Base-by-base conservation (phyloP, 1,284 basidiomycete genomes). In the Rhodotorula sp. region DNA sequence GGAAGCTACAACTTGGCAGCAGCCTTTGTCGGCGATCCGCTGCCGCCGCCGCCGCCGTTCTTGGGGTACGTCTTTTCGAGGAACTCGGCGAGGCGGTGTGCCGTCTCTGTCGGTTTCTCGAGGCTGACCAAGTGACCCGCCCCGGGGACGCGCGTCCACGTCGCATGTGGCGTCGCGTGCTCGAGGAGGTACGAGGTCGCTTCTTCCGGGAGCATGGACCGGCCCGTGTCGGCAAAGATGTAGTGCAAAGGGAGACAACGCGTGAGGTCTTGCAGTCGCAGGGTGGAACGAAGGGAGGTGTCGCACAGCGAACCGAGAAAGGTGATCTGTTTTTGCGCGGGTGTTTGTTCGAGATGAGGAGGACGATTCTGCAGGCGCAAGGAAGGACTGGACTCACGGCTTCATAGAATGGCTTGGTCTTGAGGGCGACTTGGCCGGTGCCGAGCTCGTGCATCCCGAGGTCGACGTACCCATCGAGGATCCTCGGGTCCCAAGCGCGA, bases 401-500 rank as follows among this genome's bases (percentile, higher is more conserved):
- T 48, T 76, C 75, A n/a, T 68, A 51, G n/a, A 58, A 34, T 7
- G 75, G 70, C 6, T 64, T 64, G 4, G 59, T 54, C 43, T 74
- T 76, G 54, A 76, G 62, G 7, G 62, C 62, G 2, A 76, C 75
- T 0, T 43, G 49, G 0, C 65, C 69, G 0, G 59, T 56, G 1
- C 12, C 21, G 8, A 51, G 20, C 14, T 68, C 68, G 52, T 66
- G 68, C 43, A 74, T 23, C 7, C 70, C 75, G 20, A 61, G 58
- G n/a, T 61, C 29, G 48, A 93, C 82, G 80, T 93, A 94, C 5
- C 85, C 74, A 20, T 86, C 82, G 49, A 96, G 85, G 5, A 88
- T 88, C 0, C 84, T 85, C 0, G 87, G 85, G 78, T 94, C 85
- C 92, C 92, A 95, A 1, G 83, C 81, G 10, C 80, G 77, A 80